Conservation (phyloP, 169 alveolate genomes). For the Eimeria brunetti region DNA sequence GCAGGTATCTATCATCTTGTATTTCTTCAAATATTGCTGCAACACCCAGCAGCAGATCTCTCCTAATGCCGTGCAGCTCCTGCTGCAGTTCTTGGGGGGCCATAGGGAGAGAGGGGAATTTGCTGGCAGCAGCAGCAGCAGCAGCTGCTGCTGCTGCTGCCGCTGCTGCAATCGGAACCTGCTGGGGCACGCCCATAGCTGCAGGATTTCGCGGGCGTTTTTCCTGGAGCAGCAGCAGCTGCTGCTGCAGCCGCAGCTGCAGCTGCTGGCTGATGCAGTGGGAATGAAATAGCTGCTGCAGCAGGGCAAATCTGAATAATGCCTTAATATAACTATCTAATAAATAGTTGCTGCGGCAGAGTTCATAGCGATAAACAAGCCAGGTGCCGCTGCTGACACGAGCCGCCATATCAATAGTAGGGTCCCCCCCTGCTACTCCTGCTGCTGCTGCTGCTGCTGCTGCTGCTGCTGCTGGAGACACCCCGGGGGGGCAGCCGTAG, state of each 20-base stretch:
- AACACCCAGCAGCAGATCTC: constrained; percentile 71
- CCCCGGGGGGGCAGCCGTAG: constrained; percentile 28
- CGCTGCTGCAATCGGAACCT: neutral
- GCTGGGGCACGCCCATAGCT: neutral
- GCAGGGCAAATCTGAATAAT: constrained; percentile 42
- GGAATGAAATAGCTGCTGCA: constrained; percentile 58
- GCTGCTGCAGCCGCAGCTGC: constrained; percentile 73
- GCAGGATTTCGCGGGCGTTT: neutral
- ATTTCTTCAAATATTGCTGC: constrained; percentile 76
- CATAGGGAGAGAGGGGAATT: neutral
- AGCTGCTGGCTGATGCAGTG: constrained; percentile 67
- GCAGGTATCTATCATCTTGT: constrained; percentile 64
- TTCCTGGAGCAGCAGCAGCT: constrained; percentile 60
- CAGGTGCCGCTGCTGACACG: constrained; percentile 93
- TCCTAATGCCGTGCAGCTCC: constrained; percentile 51
- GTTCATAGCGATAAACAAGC: constrained; percentile 92
- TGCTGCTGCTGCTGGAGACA: constrained; percentile 58
- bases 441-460: constrained; percentile 73
- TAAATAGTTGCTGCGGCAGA: constrained; percentile 83
- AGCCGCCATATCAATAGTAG: constrained; percentile 90
- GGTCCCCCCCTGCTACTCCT: constrained; percentile 29
- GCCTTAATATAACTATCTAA: constrained; percentile 72
- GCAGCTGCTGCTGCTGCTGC: constrained; percentile 76
- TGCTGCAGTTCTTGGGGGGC: constrained; percentile 60
- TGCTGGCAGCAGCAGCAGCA: constrained; percentile 48